Evolutionary conservation across 1,284 basidiomycete genomes (phyloP).

Genomic region (Fomitopsis pinicola): DNA sequence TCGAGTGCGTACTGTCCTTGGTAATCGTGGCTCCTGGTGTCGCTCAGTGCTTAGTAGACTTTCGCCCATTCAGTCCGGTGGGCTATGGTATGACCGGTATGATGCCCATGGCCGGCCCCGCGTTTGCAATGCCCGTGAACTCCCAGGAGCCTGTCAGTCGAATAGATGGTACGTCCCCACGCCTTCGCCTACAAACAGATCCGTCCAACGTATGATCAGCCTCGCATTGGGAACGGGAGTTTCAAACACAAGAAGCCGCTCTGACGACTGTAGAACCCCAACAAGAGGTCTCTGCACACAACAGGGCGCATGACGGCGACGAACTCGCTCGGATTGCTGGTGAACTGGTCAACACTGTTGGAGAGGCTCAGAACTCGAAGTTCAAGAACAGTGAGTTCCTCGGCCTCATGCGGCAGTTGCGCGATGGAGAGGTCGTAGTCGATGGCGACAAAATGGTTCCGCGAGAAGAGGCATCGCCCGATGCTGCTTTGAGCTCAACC

Average conservation of each 20-base stretch:
- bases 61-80: background rate
- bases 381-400: constrained; percentile 89
- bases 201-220: constrained; percentile 11
- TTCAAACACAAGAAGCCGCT: constrained; percentile 49
- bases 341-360: constrained; percentile 64
- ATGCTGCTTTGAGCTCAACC: constrained; percentile 13
- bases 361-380: constrained; percentile 75
- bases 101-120: background rate
- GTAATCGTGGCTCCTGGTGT: background rate
- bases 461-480: constrained; percentile 30
- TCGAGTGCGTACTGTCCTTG: background rate
- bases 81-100: background rate
- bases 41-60: background rate
- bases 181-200: background rate
- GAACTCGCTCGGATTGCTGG: constrained; percentile 77
- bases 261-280: constrained; percentile 15
- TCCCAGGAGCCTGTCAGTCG: background rate
- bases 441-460: constrained; percentile 79
- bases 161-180: constrained; percentile 12
- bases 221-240: constrained; percentile 58
- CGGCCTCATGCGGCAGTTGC: constrained; percentile 80
- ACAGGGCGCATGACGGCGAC: constrained; percentile 38
- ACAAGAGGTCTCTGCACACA: constrained; percentile 16
- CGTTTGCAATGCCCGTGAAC: background rate
- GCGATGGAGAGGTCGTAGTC: constrained; percentile 81